These are phyloP conservation scores for Venturiaceae sp. DNA, from an alignment of 2,329 filamentous ascomycete genomes.

Conservation along the genomic window DNA sequence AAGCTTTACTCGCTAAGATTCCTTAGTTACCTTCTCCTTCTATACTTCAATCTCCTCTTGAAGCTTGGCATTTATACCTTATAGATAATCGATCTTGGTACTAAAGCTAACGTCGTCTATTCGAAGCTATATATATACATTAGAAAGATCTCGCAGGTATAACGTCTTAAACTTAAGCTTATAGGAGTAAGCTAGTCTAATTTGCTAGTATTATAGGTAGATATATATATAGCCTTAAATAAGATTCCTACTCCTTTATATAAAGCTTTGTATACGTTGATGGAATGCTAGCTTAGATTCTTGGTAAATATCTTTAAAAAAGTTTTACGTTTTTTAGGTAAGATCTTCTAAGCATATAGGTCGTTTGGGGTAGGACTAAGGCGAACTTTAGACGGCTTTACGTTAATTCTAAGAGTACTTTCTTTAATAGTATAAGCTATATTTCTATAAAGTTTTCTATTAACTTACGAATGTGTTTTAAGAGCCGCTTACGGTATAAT, in stretches of 20 bases:
- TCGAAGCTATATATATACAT: background rate
- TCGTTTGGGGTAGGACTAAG: slow-evolving; percentile 8
- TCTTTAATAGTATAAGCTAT: slow-evolving; percentile 3
- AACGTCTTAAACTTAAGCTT: background rate
- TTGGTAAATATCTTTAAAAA: slow-evolving; percentile 11
- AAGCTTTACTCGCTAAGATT: slow-evolving; percentile 12
- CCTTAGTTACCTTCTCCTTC: slow-evolving; percentile 11
- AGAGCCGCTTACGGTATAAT: background rate
- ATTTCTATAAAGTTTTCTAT: background rate
- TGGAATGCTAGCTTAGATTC: slow-evolving; percentile 12
- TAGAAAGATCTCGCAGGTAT: background rate
- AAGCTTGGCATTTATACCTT: slow-evolving; percentile 11
- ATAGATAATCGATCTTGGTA: slow-evolving; percentile 11
- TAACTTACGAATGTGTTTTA: slow-evolving; percentile 1
- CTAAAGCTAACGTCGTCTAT: slow-evolving; percentile 6
- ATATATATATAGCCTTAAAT: slow-evolving; percentile 10
- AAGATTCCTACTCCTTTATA: slow-evolving; percentile 9
- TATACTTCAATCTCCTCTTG: slow-evolving; percentile 11
- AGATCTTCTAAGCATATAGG: slow-evolving; percentile 12
- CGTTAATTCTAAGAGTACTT: slow-evolving; percentile 5
- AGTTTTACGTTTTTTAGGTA: slow-evolving; percentile 10
- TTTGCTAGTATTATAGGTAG: background rate
- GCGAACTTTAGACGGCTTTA: background rate
- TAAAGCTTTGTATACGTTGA: slow-evolving; percentile 11
- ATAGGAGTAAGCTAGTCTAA: background rate